Conservation (phyloP, 2,329 filamentous ascomycete genomes). For the Cladosporium sp. region DNA sequence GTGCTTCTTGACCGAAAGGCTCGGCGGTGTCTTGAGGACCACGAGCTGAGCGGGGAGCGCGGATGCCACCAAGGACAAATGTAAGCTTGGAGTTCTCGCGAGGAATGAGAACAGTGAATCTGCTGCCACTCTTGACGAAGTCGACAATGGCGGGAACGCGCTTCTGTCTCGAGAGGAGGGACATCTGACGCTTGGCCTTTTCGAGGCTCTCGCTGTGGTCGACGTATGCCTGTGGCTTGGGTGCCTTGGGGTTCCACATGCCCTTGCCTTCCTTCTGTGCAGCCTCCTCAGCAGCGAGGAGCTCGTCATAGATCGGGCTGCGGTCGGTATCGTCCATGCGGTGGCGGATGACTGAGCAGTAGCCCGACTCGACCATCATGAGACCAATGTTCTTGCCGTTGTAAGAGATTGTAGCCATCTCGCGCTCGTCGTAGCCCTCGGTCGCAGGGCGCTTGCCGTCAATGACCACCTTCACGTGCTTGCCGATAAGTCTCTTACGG, state of each 20-base stretch:
- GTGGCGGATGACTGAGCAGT: slow-evolving; percentile 90
- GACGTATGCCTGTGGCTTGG: slow-evolving; percentile 74
- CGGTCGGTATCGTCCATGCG: slow-evolving; percentile 91
- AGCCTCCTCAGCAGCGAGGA: slow-evolving; percentile 71
- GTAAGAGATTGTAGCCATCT: slow-evolving; percentile 82
- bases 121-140: slow-evolving; percentile 94
- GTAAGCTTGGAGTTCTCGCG: slow-evolving; percentile 93
- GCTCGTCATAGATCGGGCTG: slow-evolving; percentile 88
- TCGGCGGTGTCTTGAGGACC: slow-evolving; percentile 77
- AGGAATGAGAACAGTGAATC: slow-evolving; percentile 87
- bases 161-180: slow-evolving; percentile 82
- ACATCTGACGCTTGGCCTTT: slow-evolving; percentile 91
- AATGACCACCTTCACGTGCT: slow-evolving; percentile 83
- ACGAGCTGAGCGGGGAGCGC: slow-evolving; percentile 80
- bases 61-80: slow-evolving; percentile 88
- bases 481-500: slow-evolving; percentile 89
- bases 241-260: slow-evolving; percentile 88
- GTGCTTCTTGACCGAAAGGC: slow-evolving; percentile 90
- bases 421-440: slow-evolving; percentile 88
- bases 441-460: slow-evolving; percentile 87
- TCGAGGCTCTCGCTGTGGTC: slow-evolving; percentile 91
- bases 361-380: slow-evolving; percentile 83
- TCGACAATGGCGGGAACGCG: slow-evolving; percentile 91
- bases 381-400: slow-evolving; percentile 86
- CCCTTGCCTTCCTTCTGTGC: slow-evolving; percentile 88